Evolutionary conservation across 805 yeast genomes (phyloP), one percentile per base, ranked within the genome.

Genomic region (Starmerella tilneyi): DNA sequence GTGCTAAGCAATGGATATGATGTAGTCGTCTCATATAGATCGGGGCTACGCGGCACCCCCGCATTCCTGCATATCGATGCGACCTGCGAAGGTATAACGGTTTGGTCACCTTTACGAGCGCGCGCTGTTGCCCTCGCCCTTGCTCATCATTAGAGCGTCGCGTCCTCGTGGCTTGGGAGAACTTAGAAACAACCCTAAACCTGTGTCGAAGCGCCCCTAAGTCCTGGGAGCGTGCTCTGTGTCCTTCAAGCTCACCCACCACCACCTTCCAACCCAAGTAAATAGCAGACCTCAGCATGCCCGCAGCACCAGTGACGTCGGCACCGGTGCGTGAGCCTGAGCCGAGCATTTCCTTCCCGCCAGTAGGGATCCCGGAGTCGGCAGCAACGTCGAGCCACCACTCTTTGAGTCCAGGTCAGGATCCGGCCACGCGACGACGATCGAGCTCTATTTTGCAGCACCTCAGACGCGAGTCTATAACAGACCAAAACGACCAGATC

Each of bases 401-500:
- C 15, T 3, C 22, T 26, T 31, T 31, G 16, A 13, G 21, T 13
- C 24, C 47, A 7, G 40, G 33, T 15, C 13, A 16, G n/a, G 45
- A 49, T 9, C 41, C 42, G 9, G 29, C 30, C 19, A 51, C 48
- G 28, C 46, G 82, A 56, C 74, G 96, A 63, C 75, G 96, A 50
- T 84, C 96, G 2, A 84, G 96, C 2, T 80, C 92, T 17, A 73
- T 92, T 50, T 78, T 89, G 51, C 89, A 94, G 37, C 96, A 89
- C 59, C 82, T 89, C 43, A 92, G 84, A 60, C 94, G 94, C 15
- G 98, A 92, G 61, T 79, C 86, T 15, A 74, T 84, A 56, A 96
- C 89, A 55, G 94, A 88, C 32, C 84, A 81, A 62, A 84, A 81
- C 57, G 98, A 89, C 62, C 97, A 89, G 65, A 80, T 81, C 44